phyloP scores from a whole-genome alignment of 306 rosid genomes.

The Prunus fruticosa region DNA sequence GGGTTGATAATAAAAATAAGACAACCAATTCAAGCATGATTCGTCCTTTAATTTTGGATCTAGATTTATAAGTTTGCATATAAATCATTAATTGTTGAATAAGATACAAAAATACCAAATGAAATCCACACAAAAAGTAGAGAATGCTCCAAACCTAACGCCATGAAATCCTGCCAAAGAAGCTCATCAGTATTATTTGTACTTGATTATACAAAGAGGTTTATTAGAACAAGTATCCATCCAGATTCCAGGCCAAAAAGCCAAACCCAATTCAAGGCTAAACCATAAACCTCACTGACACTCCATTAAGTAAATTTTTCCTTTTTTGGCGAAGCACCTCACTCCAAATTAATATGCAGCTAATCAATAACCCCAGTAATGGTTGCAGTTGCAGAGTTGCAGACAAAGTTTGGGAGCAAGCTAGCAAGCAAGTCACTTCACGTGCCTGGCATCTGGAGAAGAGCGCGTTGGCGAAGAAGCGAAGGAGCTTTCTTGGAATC shows the following conservation, averaged over 20 bases:
- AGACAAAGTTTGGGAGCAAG: not conserved
- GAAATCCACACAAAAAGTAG: too few species aligned
- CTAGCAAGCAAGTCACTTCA: not conserved
- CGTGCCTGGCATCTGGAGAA: not conserved
- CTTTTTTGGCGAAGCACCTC: not conserved
- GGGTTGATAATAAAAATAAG: too few species aligned
- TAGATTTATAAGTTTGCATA: too few species aligned
- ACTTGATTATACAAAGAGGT: not conserved
- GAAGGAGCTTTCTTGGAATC: slow-evolving; percentile 29
- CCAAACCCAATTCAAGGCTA: not conserved
- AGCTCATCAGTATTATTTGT: not conserved
- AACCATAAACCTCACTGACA: not conserved
- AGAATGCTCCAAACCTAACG: not conserved
- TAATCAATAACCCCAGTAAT: not conserved
- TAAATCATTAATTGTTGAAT: too few species aligned
- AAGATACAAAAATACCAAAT: too few species aligned
- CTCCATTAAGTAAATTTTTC: not conserved
- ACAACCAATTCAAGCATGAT: too few species aligned
- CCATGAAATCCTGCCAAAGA: not conserved
- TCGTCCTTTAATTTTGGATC: too few species aligned
- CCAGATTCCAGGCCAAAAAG: not conserved
- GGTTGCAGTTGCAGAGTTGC: not conserved
- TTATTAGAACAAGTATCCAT: not conserved
- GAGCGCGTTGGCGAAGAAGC: slow-evolving; percentile 1
- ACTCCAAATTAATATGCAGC: not conserved